Evolutionary conservation across 2,329 filamentous ascomycete species (phyloP).

Genomic region (Mycosphaerelloides madeirae): DNA sequence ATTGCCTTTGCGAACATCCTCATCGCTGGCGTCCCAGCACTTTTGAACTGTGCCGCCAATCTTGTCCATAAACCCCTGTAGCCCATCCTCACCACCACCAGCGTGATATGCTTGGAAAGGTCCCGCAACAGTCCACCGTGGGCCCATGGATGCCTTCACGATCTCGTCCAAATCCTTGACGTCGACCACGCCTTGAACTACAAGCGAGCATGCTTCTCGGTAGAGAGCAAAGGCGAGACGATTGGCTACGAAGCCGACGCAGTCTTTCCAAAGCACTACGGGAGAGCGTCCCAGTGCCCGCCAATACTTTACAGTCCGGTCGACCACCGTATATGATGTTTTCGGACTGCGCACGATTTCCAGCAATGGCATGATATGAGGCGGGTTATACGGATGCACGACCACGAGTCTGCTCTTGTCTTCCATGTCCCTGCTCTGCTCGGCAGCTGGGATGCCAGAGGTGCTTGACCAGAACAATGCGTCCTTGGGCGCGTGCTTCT

Average conservation of each 20-base stretch:
- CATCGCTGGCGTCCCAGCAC: conserved; percentile 50
- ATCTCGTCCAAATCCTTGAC: conserved; percentile 52
- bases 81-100: conserved; percentile 51
- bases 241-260: conserved; percentile 55
- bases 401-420: conserved; percentile 48
- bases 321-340: conserved; percentile 38
- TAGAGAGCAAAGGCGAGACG: conserved; percentile 54
- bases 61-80: conserved; percentile 52
- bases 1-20: conserved; percentile 20
- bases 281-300: conserved; percentile 39
- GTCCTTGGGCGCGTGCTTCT: conserved; percentile 39
- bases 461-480: conserved; percentile 56
- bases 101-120: conserved; percentile 58
- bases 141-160: conserved; percentile 49
- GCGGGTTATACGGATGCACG: conserved; percentile 59
- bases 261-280: conserved; percentile 49
- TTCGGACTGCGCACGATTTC: conserved; percentile 52
- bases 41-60: conserved; percentile 52
- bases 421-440: conserved; percentile 42
- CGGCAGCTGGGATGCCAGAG: conserved; percentile 53
- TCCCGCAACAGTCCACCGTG: conserved; percentile 52
- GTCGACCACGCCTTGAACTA: conserved; percentile 49
- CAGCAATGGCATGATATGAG: conserved; percentile 57
- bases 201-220: conserved; percentile 52
- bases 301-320: conserved; percentile 46